A percentile compares a stretch with the other conserved stretches of the same genome.
Evolutionary conservation across 2,329 filamentous ascomycete species (phyloP).

Genomic region (Nannizzia gypsea): DNA sequence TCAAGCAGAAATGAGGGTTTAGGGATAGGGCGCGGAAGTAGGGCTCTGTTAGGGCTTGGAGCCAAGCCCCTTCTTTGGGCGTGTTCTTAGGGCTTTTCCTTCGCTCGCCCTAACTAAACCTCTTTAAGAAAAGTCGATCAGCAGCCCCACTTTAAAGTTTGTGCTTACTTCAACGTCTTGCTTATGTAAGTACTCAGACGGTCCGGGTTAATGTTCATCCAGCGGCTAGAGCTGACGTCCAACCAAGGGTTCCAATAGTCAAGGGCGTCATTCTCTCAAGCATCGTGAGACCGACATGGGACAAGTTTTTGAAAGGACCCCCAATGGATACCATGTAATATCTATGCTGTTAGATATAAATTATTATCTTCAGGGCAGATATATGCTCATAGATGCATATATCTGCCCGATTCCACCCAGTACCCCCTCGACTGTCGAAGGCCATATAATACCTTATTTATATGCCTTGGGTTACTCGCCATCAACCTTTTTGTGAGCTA

Average conservation of each 20-base stretch:
- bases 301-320: background rate
- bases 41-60: conserved; percentile 22
- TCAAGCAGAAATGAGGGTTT: conserved; percentile 39
- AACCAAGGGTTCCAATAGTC: too few relatives aligned
- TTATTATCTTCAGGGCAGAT: background rate
- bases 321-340: background rate
- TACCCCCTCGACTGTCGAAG: too few relatives aligned
- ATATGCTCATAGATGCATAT: background rate
- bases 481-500: too few relatives aligned
- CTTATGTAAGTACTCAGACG: too few relatives aligned
- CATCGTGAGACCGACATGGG: background rate
- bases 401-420: background rate
- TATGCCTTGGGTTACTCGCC: too few relatives aligned
- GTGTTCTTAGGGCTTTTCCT: background rate
- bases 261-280: too few relatives aligned
- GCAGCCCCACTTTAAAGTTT: background rate
- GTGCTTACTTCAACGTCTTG: background rate
- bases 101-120: background rate
- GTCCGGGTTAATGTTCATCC: too few relatives aligned
- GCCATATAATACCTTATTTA: too few relatives aligned
- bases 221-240: too few relatives aligned
- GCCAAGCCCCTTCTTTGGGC: background rate
- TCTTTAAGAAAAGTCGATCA: background rate
- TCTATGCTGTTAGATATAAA: background rate
- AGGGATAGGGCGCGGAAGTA: conserved; percentile 37